These are phyloP conservation scores for Suillus alpinus DNA, from an alignment of 768 basidiomycete species.

Conservation along the genomic window DNA sequence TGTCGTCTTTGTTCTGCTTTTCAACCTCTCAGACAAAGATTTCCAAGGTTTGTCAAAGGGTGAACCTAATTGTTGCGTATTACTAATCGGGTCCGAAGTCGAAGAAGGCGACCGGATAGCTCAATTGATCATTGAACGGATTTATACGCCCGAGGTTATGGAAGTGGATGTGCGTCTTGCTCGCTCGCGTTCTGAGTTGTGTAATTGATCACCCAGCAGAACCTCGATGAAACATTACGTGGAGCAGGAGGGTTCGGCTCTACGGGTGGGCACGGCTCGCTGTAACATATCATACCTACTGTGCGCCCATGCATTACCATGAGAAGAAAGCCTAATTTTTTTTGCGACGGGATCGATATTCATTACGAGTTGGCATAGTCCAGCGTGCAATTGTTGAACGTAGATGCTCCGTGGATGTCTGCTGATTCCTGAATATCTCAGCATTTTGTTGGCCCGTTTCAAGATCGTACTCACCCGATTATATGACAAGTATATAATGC, in stretches of 20 bases:
- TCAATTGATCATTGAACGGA: constrained; percentile 90
- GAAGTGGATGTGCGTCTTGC: constrained; percentile 73
- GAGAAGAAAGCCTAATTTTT: not conserved
- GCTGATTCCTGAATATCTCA: not conserved
- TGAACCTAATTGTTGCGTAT: not conserved
- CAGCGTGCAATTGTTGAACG: not conserved
- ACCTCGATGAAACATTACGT: constrained; percentile 81
- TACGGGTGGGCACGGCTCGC: constrained; percentile 77
- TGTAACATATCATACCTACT: constrained; percentile 32
- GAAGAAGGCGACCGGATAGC: constrained; percentile 94
- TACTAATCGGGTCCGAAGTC: constrained; percentile 46
- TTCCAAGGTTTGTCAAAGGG: constrained; percentile 61
- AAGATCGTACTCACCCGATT: not conserved
- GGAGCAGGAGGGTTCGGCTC: constrained; percentile 92
- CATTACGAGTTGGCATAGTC: not conserved
- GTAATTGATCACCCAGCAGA: constrained; percentile 39
- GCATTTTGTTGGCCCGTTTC: not conserved
- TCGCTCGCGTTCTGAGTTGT: constrained; percentile 5
- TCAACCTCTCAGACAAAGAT: constrained; percentile 88
- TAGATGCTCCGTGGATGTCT: not conserved
- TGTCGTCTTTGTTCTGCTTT: constrained; percentile 84
- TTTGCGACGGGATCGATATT: not conserved
- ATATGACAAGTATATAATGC: not conserved
- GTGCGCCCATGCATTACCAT: not conserved
- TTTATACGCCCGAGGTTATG: constrained; percentile 78